phyloP scores from a whole-genome alignment of 192 early-diverging fungal genomes.

The Coemansia sp. region DNA sequence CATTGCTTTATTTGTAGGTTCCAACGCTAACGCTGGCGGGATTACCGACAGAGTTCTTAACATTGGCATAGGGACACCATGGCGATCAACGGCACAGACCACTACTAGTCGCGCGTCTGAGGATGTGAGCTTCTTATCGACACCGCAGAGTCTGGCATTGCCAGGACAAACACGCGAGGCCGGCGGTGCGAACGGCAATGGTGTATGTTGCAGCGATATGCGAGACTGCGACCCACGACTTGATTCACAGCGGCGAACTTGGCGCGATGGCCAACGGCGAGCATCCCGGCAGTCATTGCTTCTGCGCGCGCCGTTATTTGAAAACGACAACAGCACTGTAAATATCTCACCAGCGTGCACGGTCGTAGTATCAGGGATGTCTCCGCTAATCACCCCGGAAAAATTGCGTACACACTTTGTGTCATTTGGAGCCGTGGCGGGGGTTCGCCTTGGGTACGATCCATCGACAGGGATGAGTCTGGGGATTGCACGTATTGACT shows the following conservation, averaged over 20 bases:
- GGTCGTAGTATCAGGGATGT: constrained; percentile 44
- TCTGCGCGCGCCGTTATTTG: constrained; percentile 39
- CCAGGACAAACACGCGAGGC: constrained; percentile 14
- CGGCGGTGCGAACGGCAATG: neutral
- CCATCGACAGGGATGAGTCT: constrained; percentile 53
- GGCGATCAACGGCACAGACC: neutral
- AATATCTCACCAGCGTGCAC: constrained; percentile 11
- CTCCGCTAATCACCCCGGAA: constrained; percentile 42
- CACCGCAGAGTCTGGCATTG: constrained; percentile 31
- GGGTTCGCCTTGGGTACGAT: constrained; percentile 40
- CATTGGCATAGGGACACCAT: neutral
- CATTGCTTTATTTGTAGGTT: neutral
- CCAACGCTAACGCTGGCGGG: neutral
- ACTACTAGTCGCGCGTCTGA: neutral
- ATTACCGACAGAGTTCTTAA: neutral
- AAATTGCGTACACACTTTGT: constrained; percentile 43
- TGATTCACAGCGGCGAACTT: constrained; percentile 18
- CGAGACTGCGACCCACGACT: constrained; percentile 28
- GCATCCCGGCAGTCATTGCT: constrained; percentile 4
- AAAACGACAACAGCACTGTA: constrained; percentile 31
- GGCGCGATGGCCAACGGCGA: constrained; percentile 21
- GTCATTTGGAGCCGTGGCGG: constrained; percentile 39
- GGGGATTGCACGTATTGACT: constrained; percentile 48
- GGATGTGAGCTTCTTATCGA: constrained; percentile 17
- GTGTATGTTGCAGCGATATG: neutral